A percentile compares a stretch with the other conserved stretches of the same genome.
phyloP scores from a whole-genome alignment of 2,329 filamentous ascomycete species.

The Chaetomium olivaceum region DNA sequence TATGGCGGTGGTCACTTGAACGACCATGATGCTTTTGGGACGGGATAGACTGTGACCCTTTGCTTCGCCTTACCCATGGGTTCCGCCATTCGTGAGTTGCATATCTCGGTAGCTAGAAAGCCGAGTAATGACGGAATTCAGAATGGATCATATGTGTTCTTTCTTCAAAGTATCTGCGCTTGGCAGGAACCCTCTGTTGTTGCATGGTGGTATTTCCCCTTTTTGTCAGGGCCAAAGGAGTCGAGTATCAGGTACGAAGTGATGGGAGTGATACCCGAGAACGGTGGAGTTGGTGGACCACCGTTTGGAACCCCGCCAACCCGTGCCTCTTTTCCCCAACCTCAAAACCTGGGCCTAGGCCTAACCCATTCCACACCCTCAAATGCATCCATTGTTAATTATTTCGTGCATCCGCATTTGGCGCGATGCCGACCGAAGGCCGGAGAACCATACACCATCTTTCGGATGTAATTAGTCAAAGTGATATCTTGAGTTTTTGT shows the following conservation, averaged over 20 bases:
- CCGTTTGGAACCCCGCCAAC: neutral
- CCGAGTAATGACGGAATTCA: conserved; percentile 17
- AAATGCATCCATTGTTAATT: conserved; percentile 3
- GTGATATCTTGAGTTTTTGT: no score
- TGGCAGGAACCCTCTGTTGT: neutral
- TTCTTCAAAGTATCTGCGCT: neutral
- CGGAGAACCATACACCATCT: neutral
- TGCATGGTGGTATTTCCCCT: neutral
- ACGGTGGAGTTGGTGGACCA: neutral
- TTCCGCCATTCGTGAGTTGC: conserved; percentile 20
- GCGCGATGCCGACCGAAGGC: neutral
- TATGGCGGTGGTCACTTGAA: conserved; percentile 11
- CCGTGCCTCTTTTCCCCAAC: neutral
- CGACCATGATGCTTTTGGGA: conserved; percentile 16
- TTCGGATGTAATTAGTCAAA: neutral
- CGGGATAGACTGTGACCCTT: conserved; percentile 25
- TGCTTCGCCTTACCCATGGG: conserved; percentile 4
- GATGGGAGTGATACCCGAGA: neutral
- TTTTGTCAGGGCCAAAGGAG: neutral
- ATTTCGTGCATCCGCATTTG: conserved; percentile 5
- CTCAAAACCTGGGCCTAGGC: neutral
- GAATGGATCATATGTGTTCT: neutral
- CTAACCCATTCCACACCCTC: neutral
- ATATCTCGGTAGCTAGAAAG: conserved; percentile 7
- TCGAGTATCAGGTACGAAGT: neutral